phyloP scores from a whole-genome alignment of 306 rosid species.

The Carpinus viminea region DNA sequence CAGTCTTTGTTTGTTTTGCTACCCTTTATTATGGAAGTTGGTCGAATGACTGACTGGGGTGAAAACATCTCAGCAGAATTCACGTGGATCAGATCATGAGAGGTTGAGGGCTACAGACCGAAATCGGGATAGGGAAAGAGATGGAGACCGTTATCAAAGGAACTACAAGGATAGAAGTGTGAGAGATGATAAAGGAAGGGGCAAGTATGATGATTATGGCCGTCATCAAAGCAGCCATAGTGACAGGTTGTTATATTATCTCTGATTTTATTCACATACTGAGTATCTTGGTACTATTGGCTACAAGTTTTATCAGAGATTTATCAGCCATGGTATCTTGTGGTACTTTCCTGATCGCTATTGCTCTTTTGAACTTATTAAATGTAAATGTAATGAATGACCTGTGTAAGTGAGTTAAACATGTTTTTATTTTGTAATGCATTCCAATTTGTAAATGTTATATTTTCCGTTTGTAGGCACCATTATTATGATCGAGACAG shows the following conservation, averaged over 20 bases:
- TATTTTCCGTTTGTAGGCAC: constrained; percentile 39
- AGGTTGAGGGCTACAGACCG: constrained; percentile 43
- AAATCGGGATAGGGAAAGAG: constrained; percentile 47
- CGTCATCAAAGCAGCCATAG: constrained; percentile 40
- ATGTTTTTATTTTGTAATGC: neutral
- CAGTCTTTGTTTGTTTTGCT: neutral
- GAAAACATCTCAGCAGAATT: constrained; percentile 45
- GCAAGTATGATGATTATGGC: constrained; percentile 33
- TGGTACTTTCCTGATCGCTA: neutral
- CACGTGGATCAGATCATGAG: constrained; percentile 53
- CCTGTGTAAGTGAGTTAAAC: neutral
- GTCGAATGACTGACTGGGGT: constrained; percentile 21
- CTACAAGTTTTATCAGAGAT: neutral
- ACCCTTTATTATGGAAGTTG: neutral
- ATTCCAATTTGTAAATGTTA: neutral
- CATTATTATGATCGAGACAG: constrained; percentile 46
- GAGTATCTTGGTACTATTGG: neutral
- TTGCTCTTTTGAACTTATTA: neutral
- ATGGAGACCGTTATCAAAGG: constrained; percentile 38
- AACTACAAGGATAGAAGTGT: constrained; percentile 50
- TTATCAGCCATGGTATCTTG: neutral
- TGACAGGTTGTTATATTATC: constrained; percentile 50
- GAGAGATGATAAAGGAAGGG: constrained; percentile 49
- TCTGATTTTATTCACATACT: neutral
- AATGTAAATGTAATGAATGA: neutral